Conservation (phyloP, 495 filamentous ascomycete species). For the Umbilicaria muhlenbergii region DNA sequence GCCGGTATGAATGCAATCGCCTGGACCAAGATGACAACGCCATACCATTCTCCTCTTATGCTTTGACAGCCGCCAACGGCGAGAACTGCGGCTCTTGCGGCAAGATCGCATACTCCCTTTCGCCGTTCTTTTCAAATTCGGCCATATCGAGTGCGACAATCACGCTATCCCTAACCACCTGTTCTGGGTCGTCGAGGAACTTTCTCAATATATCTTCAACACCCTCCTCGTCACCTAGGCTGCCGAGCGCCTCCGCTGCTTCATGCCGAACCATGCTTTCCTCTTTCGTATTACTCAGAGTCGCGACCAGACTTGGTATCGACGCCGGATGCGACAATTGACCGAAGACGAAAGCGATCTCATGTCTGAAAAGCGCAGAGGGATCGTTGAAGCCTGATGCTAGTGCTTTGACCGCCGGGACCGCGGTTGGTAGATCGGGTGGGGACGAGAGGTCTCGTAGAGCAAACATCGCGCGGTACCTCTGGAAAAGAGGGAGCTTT, state of each 20-base stretch:
- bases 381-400: conserved; percentile 75
- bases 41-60: background rate
- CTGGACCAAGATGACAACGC: conserved; percentile 7
- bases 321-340: conserved; percentile 93
- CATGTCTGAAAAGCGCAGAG: conserved; percentile 92
- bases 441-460: conserved; percentile 87
- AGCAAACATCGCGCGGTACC: conserved; percentile 96
- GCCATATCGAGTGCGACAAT: conserved; percentile 97
- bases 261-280: conserved; percentile 95
- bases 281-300: conserved; percentile 65
- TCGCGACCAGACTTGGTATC: conserved; percentile 70
- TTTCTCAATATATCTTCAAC: conserved; percentile 72
- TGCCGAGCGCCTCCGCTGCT: conserved; percentile 93
- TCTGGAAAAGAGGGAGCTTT: conserved; percentile 63
- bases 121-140: conserved; percentile 80
- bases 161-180: conserved; percentile 87
- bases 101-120: conserved; percentile 81
- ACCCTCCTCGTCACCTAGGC: conserved; percentile 81
- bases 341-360: conserved; percentile 96
- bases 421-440: conserved; percentile 72
- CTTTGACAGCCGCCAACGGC: conserved; percentile 6
- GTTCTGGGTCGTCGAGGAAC: conserved; percentile 79
- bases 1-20: conserved; percentile 11
- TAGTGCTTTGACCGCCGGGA: conserved; percentile 67
- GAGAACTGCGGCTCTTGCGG: conserved; percentile 32